phyloP scores from a whole-genome alignment of 768 basidiomycete genomes.

The Austroboletus eburneus region DNA sequence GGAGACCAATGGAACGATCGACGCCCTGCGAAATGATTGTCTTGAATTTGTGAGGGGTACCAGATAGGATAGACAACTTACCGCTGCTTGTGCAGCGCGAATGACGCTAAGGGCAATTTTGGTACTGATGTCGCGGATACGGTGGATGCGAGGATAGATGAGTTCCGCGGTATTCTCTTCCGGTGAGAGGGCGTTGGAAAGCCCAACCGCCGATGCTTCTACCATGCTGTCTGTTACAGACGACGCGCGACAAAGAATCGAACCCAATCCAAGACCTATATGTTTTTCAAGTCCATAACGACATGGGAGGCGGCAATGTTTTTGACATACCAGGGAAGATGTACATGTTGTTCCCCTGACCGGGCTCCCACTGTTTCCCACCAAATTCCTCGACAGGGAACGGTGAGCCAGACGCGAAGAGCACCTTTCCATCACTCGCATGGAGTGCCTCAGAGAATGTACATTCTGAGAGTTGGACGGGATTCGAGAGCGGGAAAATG shows the following conservation, averaged over 20 bases:
- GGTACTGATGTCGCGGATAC: slow-evolving; percentile 83
- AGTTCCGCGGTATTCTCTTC: slow-evolving; percentile 66
- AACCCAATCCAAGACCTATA: slow-evolving; percentile 55
- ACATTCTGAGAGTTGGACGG: slow-evolving; percentile 76
- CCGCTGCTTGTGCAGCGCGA: slow-evolving; percentile 73
- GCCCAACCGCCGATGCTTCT: slow-evolving; percentile 78
- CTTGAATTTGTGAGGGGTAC: background rate
- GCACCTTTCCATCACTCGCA: slow-evolving; percentile 66
- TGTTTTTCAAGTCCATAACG: too few relatives aligned
- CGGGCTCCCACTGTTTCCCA: slow-evolving; percentile 60
- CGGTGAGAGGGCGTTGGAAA: slow-evolving; percentile 65
- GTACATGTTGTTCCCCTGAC: slow-evolving; percentile 96
- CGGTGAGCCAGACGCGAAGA: slow-evolving; percentile 88
- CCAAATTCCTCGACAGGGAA: slow-evolving; percentile 62
- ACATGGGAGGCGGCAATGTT: background rate
- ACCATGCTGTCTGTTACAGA: slow-evolving; percentile 85
- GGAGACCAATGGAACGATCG: slow-evolving; percentile 51
- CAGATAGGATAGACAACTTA: slow-evolving; percentile 34
- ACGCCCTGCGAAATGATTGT: slow-evolving; percentile 39
- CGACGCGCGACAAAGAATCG: slow-evolving; percentile 64
- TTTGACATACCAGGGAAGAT: slow-evolving; percentile 57
- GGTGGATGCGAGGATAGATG: slow-evolving; percentile 79
- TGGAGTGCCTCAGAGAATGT: slow-evolving; percentile 72
- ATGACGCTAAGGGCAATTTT: slow-evolving; percentile 73
- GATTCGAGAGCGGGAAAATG: slow-evolving; percentile 92